Evolutionary conservation across 371 early-diverging fungal species (phyloP), one percentile per base, ranked within the genome.

Genomic region (Dinochytrium kinnereticum): DNA sequence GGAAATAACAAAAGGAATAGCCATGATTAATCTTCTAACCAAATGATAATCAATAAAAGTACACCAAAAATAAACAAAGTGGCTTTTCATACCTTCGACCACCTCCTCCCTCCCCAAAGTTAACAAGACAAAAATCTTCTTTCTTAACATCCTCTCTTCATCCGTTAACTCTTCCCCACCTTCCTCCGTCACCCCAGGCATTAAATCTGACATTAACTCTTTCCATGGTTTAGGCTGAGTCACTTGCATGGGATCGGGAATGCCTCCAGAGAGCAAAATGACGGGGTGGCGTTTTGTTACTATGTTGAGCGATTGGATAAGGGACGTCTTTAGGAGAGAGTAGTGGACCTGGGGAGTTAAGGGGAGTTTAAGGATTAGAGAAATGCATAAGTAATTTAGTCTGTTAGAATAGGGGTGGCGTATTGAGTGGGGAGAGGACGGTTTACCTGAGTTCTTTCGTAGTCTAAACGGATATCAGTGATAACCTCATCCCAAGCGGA

Each of bases 401-500:
- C n/a, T n/a, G n/a, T n/a, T n/a, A n/a, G n/a, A n/a, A n/a, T n/a
- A n/a, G n/a, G n/a, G n/a, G n/a, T n/a, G n/a, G n/a, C n/a, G n/a
- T n/a, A n/a, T n/a, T n/a, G n/a, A n/a, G n/a, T n/a, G n/a, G n/a
- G n/a, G n/a, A n/a, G n/a, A n/a, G n/a, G 28, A 49, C 26, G 13
- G 19, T 30, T 66, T 17, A 75, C 66, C 66, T 67, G 66, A 7
- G 72, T 78, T 28, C 78, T 39, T 53, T 64, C 74, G 30, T 69
- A 71, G 64, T 80, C 74, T 13, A n/a, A 7, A 21, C 68, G 61
- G 24, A 80, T 61, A 49, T 77, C 73, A 0, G 15, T 2, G 13
- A 71, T 40, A 34, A 80, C 70, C 30, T 80, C 73, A 0, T n/a
- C 36, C 80, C 80, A 80, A 0, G 65, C 53, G 2, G 76, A 70